Conservation (phyloP, 495 filamentous ascomycete species). For the Schizothecium vesticola region DNA sequence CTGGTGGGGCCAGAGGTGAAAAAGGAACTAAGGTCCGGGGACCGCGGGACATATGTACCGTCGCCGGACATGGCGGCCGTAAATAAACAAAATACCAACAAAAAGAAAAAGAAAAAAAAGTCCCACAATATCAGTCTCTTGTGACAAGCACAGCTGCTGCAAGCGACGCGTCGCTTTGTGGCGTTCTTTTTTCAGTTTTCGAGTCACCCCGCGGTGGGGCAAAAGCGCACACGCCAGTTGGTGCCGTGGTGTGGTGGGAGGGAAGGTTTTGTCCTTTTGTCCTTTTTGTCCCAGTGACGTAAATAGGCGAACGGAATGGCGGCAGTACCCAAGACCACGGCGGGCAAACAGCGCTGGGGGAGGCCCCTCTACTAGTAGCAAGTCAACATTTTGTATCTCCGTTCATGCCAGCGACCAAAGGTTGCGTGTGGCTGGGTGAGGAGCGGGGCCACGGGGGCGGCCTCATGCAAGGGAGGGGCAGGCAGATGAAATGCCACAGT, state of each 20-base stretch:
- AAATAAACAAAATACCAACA: constrained; percentile 26
- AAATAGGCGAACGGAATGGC: not conserved
- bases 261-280: not conserved
- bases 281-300: not conserved
- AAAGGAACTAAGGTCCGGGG: constrained; percentile 51
- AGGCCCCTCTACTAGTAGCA: not conserved
- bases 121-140: not conserved
- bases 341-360: not conserved
- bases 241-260: not conserved
- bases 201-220: not conserved
- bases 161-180: not conserved
- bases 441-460: not conserved
- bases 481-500: not conserved
- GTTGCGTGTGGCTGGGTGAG: not conserved
- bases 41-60: constrained; percentile 50
- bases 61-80: constrained; percentile 38
- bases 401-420: not conserved
- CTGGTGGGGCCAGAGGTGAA: constrained; percentile 33
- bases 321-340: not conserved
- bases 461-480: not conserved
- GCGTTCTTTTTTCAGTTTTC: not conserved
- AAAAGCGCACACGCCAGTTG: not conserved
- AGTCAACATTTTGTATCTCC: not conserved
- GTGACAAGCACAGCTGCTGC: not conserved
- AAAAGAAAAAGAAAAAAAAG: constrained; percentile 21